A percentile compares a stretch with the other conserved stretches of the same genome.
phyloP scores from a whole-genome alignment of 768 basidiomycete species.

The Russula sp. region DNA sequence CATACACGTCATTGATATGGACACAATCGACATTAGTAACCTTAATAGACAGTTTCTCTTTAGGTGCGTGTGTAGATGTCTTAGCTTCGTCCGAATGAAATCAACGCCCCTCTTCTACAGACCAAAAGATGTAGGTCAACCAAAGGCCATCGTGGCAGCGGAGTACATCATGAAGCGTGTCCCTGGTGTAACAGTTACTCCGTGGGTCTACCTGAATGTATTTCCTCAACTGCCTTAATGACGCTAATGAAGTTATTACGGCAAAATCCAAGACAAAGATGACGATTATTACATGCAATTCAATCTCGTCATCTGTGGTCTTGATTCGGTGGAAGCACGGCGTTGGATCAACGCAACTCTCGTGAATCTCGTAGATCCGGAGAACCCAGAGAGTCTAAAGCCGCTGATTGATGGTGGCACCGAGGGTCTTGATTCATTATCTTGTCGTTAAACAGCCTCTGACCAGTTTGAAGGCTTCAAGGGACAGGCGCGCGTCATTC shows the following conservation, averaged over 20 bases:
- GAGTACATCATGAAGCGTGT: slow-evolving; percentile 97
- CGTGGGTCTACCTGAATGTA: slow-evolving; percentile 48
- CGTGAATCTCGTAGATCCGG: slow-evolving; percentile 90
- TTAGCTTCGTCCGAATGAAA: neutral
- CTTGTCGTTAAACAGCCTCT: neutral
- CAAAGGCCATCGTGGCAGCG: slow-evolving; percentile 92
- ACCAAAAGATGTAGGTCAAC: slow-evolving; percentile 84
- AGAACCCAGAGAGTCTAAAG: slow-evolving; percentile 88
- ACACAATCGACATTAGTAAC: slow-evolving; percentile 99
- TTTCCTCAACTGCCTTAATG: slow-evolving; percentile 1
- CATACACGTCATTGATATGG: slow-evolving; percentile 99
- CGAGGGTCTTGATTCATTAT: slow-evolving; percentile 58
- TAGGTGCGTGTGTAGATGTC: slow-evolving; percentile 47
- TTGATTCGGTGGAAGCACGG: slow-evolving; percentile 95
- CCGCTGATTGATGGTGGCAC: slow-evolving; percentile 98
- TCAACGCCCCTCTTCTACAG: slow-evolving; percentile 35
- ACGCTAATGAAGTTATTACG: slow-evolving; percentile 62
- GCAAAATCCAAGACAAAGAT: slow-evolving; percentile 97
- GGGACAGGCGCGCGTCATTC: slow-evolving; percentile 94
- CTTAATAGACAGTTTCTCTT: slow-evolving; percentile 98
- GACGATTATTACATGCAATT: slow-evolving; percentile 96
- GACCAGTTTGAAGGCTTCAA: slow-evolving; percentile 69
- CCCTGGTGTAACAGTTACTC: slow-evolving; percentile 92
- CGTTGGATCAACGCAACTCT: slow-evolving; percentile 99
- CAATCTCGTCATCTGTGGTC: slow-evolving; percentile 92